Evolutionary conservation across 768 basidiomycete genomes (phyloP), one percentile per base, ranked within the genome.

Genomic region (Lactarius quietus): DNA sequence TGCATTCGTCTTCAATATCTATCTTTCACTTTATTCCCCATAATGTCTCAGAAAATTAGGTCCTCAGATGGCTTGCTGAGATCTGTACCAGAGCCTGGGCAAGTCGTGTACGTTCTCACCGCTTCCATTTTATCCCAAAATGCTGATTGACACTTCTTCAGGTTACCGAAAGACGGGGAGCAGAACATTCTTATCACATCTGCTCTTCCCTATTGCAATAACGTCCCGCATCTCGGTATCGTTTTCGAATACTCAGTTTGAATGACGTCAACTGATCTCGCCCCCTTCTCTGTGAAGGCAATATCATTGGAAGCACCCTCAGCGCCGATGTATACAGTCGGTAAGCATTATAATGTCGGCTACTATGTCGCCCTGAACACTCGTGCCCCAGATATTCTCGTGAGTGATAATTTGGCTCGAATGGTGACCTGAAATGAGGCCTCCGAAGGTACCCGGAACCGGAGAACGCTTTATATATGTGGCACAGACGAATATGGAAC

Each of bases 401-500:
- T 89, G 75, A 65, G 85, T 73, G 28, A 36, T 36, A 10, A 38
- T 64, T 57, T 62, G 48, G 29, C 15, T 62, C 31, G 23, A 28
- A 33, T 23, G 14, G 56, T 28, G 17, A 64, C 18, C 23, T 54
- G 26, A 68, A 64, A 53, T 64, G 65, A 43, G 68, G 65, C 38
- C n/a, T 23, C 56, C 38, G 7, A 59, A 81, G 80, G 85, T 38
- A 90, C 93, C 35, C 81, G 90, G 72, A 97, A 98, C 80, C 82
- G 90, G 71, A 86, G 88, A 52, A 96, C 94, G 0, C 81, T 98
- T 36, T 99, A 96, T 74, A 83, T 99, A 62, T 99, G 97, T 76
- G 97, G 97, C 31, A 98, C 97, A 5, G 97, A 99, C 73, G 97
- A 99, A 77, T 99, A 99, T 72, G 97, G 97, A n/a, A 99, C 97